Evolutionary conservation across 1,139 yeast species (phyloP), one percentile per base, ranked within the genome.

Genomic region (Candida sanyaensis): DNA sequence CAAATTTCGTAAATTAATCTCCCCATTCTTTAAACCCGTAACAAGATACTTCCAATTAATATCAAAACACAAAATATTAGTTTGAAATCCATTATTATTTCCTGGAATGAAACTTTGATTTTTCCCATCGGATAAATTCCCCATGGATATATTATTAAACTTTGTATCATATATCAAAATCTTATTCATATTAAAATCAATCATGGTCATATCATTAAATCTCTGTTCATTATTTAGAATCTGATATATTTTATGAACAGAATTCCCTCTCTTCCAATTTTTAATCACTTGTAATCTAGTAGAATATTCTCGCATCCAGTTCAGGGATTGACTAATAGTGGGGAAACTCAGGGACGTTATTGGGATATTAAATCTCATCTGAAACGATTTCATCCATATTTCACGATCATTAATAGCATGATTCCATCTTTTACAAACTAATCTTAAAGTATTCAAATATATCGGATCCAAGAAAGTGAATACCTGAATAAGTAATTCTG

Each of bases 361-460:
- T 11, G 64, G 58, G 0, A 77, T 73, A 2, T 77, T 72, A 54
- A 79, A 79, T 46, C 71, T 72, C 26, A 71, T 58, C 26, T 67
- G 64, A 56, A 86, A 84, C 21, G 86, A 73, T 46, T 73, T 75
- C 57, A 75, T 75, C 92, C 92, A 86, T 6, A 85, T 73, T 43
- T 76, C 77, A 51, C 79, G 79, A 59, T 84, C 85, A 50, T 75
- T 74, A 4, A 84, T 75, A 5, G 83, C 71, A 40, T 60, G 58
- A 49, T 77, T 65, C 79, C 89, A 81, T 17, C 68, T 60, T 38
- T 65, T 73, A 56, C 89, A 84, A 3, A 85, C 86, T 39, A 74
- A 64, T 29, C 84, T 72, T 17, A 83, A 60, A 24, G 66, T 65
- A 45, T 71, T 67, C 38, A 86, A 68, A 43, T 84, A 82, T 10